Conservation (phyloP, 768 basidiomycete species). For the Suillus occidentalis region DNA sequence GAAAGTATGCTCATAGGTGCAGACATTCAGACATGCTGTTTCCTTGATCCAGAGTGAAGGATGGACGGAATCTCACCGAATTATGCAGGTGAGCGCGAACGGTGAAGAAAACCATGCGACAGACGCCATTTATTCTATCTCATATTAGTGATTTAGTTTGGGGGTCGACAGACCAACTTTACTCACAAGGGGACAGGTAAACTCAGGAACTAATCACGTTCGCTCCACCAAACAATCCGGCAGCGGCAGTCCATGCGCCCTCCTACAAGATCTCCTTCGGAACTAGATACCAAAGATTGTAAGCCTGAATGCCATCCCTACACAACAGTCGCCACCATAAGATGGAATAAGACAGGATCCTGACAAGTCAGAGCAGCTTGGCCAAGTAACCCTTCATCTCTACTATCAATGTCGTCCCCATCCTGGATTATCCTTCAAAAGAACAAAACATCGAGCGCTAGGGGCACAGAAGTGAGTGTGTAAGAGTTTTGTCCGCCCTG, state of each 20-base stretch:
- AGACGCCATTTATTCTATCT: background rate
- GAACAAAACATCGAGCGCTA: background rate
- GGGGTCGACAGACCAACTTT: background rate
- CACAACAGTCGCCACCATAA: conserved; percentile 14
- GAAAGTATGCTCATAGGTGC: conserved; percentile 27
- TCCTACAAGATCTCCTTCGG: conserved; percentile 31
- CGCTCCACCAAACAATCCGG: conserved; percentile 12
- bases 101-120: too few relatives aligned
- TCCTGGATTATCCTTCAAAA: background rate
- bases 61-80: conserved; percentile 15
- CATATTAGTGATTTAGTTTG: background rate
- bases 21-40: conserved; percentile 15
- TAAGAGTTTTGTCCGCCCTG: background rate
- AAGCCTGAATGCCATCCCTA: conserved; percentile 20
- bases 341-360: background rate
- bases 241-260: conserved; percentile 23
- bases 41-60: background rate
- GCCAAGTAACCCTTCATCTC: background rate
- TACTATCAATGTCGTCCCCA: background rate
- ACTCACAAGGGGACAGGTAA: conserved; percentile 13
- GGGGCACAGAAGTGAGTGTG: background rate
- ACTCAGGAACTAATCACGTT: conserved; percentile 15
- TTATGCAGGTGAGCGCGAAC: conserved; percentile 19
- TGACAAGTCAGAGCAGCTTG: background rate
- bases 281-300: conserved; percentile 31